A percentile compares a stretch with the other conserved stretches of the same genome.
Conservation (phyloP, 371 early-diverging fungal genomes). For the Rhizopus sp. region DNA sequence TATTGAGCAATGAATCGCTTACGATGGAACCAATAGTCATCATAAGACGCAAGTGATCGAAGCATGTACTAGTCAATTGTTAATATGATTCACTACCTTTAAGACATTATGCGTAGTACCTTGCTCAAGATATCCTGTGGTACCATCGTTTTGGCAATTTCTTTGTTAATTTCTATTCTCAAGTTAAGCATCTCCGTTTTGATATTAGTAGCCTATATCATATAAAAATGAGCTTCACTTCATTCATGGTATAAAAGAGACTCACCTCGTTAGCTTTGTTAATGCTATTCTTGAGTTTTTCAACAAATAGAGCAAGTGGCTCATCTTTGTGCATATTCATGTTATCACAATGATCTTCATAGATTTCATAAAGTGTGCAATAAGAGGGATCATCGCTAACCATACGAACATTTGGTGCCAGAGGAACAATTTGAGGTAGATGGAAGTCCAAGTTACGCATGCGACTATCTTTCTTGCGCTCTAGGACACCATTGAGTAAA, state of each 20-base stretch:
- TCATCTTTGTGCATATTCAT: slow-evolving; percentile 78
- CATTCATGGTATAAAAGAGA: background rate
- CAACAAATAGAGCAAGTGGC: slow-evolving; percentile 73
- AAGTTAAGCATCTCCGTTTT: slow-evolving; percentile 73
- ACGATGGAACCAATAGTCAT: slow-evolving; percentile 91
- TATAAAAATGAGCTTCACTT: background rate
- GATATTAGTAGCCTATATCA: slow-evolving; percentile 33
- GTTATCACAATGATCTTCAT: slow-evolving; percentile 78
- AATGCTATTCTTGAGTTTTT: slow-evolving; percentile 57
- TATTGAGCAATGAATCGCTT: slow-evolving; percentile 92
- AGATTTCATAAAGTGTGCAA: slow-evolving; percentile 83
- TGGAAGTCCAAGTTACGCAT: slow-evolving; percentile 87
- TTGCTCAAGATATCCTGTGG: slow-evolving; percentile 83
- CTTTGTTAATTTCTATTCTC: slow-evolving; percentile 81
- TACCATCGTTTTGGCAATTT: slow-evolving; percentile 75
- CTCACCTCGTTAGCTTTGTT: slow-evolving; percentile 43
- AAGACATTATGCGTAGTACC: slow-evolving; percentile 18
- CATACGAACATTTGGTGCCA: slow-evolving; percentile 92
- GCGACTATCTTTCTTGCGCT: slow-evolving; percentile 75
- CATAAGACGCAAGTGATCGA: slow-evolving; percentile 69
- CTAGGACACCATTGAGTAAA: slow-evolving; percentile 84
- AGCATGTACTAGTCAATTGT: slow-evolving; percentile 55
- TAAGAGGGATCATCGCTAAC: slow-evolving; percentile 91
- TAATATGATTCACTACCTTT: background rate
- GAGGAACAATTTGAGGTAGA: slow-evolving; percentile 86